Conservation (phyloP, 345 rosid species). For the Mangifera indica region DNA sequence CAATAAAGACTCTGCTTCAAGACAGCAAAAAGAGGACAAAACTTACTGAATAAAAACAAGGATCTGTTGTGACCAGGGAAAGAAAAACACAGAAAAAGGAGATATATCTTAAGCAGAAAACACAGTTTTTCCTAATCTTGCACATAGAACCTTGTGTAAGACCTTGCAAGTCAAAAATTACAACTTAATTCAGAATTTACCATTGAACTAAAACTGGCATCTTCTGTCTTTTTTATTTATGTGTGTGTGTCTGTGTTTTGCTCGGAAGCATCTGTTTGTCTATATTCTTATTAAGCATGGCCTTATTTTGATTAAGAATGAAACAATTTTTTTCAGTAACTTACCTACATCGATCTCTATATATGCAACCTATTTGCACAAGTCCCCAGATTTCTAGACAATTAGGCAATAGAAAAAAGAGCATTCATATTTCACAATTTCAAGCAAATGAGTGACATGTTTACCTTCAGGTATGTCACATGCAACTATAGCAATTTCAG, state of each 20-base stretch:
- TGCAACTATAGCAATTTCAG: conserved; percentile 86
- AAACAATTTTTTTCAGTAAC: neutral
- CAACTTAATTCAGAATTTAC: too few species aligned
- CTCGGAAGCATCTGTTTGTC: neutral
- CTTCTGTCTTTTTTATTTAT: neutral
- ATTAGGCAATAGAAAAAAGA: neutral
- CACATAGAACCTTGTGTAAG: too few species aligned
- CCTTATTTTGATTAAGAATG: neutral
- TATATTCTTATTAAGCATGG: neutral
- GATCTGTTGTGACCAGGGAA: too few species aligned
- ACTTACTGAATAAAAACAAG: too few species aligned
- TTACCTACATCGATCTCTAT: neutral
- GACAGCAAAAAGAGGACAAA: neutral
- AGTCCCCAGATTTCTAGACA: neutral
- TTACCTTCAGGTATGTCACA: conserved; percentile 97
- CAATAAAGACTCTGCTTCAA: too few species aligned
- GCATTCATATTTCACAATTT: conserved; percentile 10
- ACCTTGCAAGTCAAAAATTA: too few species aligned
- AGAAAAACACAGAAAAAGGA: too few species aligned
- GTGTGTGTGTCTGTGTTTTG: neutral
- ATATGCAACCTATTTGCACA: neutral
- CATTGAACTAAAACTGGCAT: too few species aligned
- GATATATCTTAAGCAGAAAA: too few species aligned
- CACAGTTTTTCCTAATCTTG: too few species aligned
- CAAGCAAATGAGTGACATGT: conserved; percentile 16